A percentile compares a stretch with the other conserved stretches of the same genome.
Conservation (phyloP, 2,329 filamentous ascomycete genomes). For the Ophiocordyceps unilateralis region DNA sequence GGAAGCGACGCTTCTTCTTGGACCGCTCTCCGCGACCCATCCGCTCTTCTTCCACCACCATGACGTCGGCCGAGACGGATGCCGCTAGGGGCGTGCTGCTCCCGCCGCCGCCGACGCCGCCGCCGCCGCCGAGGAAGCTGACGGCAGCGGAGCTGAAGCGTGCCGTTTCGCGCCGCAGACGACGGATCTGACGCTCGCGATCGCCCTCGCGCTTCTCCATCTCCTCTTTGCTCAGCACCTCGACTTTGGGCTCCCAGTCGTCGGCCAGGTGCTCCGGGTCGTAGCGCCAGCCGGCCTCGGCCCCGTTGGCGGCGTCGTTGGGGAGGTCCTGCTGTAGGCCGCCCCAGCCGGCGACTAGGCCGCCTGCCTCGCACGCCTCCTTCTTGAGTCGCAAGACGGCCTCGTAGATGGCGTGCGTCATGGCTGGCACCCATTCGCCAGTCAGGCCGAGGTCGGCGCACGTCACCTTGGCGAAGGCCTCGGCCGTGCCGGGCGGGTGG, state of each 20-base stretch:
- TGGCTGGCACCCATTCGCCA: conserved; percentile 85
- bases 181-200: conserved; percentile 74
- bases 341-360: conserved; percentile 59
- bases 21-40: conserved; percentile 85
- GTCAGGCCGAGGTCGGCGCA: conserved; percentile 80
- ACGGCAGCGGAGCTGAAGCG: conserved; percentile 76
- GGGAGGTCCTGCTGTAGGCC: conserved; percentile 49
- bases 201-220: conserved; percentile 96
- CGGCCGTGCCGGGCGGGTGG: conserved; percentile 79
- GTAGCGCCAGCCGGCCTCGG: conserved; percentile 83
- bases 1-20: conserved; percentile 88
- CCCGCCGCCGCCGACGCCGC: neutral
- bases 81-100: neutral
- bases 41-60: conserved; percentile 50
- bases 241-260: conserved; percentile 71
- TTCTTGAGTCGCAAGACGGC: conserved; percentile 86
- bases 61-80: conserved; percentile 1
- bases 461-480: conserved; percentile 81
- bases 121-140: conserved; percentile 49
- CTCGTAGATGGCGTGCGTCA: conserved; percentile 95
- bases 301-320: conserved; percentile 72
- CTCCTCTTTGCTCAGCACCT: conserved; percentile 77
- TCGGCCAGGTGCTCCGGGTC: conserved; percentile 79
- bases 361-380: conserved; percentile 84
- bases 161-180: conserved; percentile 78